Evolutionary conservation across 1,284 basidiomycete genomes (phyloP).

Genomic region (Phlebopus sp.): DNA sequence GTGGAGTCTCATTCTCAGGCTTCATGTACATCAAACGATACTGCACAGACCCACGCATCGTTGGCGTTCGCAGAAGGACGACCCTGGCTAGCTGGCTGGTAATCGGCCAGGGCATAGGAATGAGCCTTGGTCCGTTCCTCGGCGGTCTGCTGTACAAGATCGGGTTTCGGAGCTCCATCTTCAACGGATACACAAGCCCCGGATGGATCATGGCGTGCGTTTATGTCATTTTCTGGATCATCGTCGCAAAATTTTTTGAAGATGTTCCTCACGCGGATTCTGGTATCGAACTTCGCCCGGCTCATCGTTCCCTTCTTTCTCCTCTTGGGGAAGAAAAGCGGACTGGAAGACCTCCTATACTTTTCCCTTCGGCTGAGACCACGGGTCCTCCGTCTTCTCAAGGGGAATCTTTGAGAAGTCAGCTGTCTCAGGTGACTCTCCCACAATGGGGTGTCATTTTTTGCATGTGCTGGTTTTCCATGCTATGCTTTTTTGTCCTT

Average conservation of each 20-base stretch:
- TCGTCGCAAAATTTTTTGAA: slow-evolving; percentile 45
- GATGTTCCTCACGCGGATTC: slow-evolving; percentile 40
- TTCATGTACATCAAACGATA: slow-evolving; percentile 60
- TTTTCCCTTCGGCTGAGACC: slow-evolving; percentile 1
- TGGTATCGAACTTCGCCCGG: slow-evolving; percentile 12
- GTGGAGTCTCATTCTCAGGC: slow-evolving; percentile 43
- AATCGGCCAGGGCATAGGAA: slow-evolving; percentile 60
- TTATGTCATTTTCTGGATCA: slow-evolving; percentile 53
- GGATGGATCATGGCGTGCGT: slow-evolving; percentile 63
- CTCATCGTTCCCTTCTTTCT: background rate
- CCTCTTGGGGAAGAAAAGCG: slow-evolving; percentile 10
- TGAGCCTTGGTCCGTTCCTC: slow-evolving; percentile 63
- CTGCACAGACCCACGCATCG: slow-evolving; percentile 63
- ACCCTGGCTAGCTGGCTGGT: slow-evolving; percentile 64
- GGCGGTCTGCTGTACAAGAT: slow-evolving; percentile 62
- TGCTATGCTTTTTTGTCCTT: slow-evolving; percentile 72
- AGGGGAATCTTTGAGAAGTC: slow-evolving; percentile 17
- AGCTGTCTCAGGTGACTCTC: slow-evolving; percentile 17
- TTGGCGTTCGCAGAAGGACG: slow-evolving; percentile 62
- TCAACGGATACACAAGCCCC: slow-evolving; percentile 64
- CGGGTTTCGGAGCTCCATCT: slow-evolving; percentile 48
- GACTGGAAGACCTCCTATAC: background rate
- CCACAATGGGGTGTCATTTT: slow-evolving; percentile 51
- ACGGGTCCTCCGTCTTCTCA: background rate
- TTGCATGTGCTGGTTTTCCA: slow-evolving; percentile 71